Percentiles rank a stretch among this genome's conserved stretches.
Evolutionary conservation across 495 filamentous ascomycete species (phyloP).

Genomic region (Aspergillus conjunctus): DNA sequence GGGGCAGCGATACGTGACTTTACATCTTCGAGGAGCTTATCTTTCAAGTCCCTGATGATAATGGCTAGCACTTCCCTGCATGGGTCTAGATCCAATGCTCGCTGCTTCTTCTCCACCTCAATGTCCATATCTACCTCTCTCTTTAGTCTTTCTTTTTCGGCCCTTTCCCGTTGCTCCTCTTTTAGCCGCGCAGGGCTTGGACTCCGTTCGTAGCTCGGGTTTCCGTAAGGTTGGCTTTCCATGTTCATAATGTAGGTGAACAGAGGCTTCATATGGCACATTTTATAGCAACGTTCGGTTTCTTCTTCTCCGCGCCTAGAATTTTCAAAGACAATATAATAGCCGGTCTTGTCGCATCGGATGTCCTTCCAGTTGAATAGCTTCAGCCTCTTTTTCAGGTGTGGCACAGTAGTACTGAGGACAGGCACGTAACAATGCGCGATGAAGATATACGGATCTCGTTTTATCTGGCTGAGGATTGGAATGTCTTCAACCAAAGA

Average conservation of each 20-base stretch:
- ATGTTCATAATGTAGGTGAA: slow-evolving; percentile 95
- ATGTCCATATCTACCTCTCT: slow-evolving; percentile 75
- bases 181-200: slow-evolving; percentile 56
- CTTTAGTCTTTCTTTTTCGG: slow-evolving; percentile 56
- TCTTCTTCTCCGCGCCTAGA: slow-evolving; percentile 74
- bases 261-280: slow-evolving; percentile 71
- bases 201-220: slow-evolving; percentile 65
- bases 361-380: slow-evolving; percentile 75
- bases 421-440: slow-evolving; percentile 83
- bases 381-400: slow-evolving; percentile 85
- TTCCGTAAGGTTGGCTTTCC: slow-evolving; percentile 73
- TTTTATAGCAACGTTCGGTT: slow-evolving; percentile 71
- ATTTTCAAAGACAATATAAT: slow-evolving; percentile 87
- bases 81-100: slow-evolving; percentile 83
- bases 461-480: slow-evolving; percentile 66
- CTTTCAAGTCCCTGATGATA: slow-evolving; percentile 75
- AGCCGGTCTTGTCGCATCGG: slow-evolving; percentile 79
- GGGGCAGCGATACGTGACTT: slow-evolving; percentile 81
- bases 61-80: slow-evolving; percentile 77
- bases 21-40: slow-evolving; percentile 83
- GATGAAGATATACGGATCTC: slow-evolving; percentile 92
- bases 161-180: slow-evolving; percentile 57
- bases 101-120: slow-evolving; percentile 82
- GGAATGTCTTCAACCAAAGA: slow-evolving; percentile 61
- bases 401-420: slow-evolving; percentile 76